Base-by-base conservation (phyloP, 2,329 filamentous ascomycete species). In the Xenoacremonium recifei region DNA sequence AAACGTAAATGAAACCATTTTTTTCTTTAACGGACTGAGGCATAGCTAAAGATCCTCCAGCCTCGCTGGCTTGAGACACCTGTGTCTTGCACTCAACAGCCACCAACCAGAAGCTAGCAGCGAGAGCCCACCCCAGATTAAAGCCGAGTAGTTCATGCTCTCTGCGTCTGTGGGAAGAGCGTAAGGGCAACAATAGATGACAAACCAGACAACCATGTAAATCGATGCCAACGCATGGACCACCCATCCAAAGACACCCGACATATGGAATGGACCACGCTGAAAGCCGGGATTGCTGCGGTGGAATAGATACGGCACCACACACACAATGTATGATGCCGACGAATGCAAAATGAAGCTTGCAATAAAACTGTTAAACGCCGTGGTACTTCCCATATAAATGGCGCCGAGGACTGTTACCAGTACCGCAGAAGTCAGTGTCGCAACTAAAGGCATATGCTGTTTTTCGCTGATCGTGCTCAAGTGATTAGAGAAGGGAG, bases 321-420 rank as follows among this genome's bases (percentile, higher is more conserved):
- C 79, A 4, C 80, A 78, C 1, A 77, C 77, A 4, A 83, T 66
- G 56, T 83, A 86, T 6, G 41, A 48, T 32, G 30, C 41, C 6
- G 44, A 59, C 11, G 58, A 60, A n/a, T 61, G 44, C 3, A 61
- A 51, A 29, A 63, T 60, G 47, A 62, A 66, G 35, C 55, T 59
- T 6, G 78, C 79, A 10, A 85, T 75, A 32, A 86, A 77, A 0
- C 81, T 81, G 35, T 77, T 74, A 66, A 86, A 87, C 0, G 83
- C 83, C 0, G 79, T 81, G 1, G 69, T 73, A 42, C 71, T 79
- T 15, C 77, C 82, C 4, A 86, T 71, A 52, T 84, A 85, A 39
- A 86, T 79, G 42, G 69, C 70, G 0, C 80, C 81, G 0, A 86
- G 67, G 13, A 81, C 55, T 0, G 78, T 79, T n/a, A 62, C 52